phyloP scores from a whole-genome alignment of 179 eudicot species.

The Gypsophila paniculata region DNA sequence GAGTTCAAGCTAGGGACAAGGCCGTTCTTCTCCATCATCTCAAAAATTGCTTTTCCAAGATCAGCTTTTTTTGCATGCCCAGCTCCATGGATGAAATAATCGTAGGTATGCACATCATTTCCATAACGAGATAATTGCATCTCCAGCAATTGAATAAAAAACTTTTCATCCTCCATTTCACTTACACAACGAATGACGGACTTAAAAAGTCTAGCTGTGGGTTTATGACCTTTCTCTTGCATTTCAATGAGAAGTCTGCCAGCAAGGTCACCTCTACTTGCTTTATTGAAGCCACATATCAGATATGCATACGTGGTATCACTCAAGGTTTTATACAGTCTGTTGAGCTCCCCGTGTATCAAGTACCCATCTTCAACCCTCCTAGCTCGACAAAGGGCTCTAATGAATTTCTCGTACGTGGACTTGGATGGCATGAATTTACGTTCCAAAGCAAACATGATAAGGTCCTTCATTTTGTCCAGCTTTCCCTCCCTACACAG shows the following conservation, averaged over 20 bases:
- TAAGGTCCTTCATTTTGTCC: conserved; percentile 69
- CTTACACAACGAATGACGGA: conserved; percentile 44
- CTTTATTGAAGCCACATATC: conserved; percentile 51
- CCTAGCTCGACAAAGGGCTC: conserved; percentile 48
- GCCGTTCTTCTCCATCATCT: conserved; percentile 32
- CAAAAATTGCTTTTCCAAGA: conserved; percentile 51
- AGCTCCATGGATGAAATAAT: conserved; percentile 69
- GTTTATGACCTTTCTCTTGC: conserved; percentile 74
- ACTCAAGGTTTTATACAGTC: conserved; percentile 36
- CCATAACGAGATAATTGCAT: conserved; percentile 48
- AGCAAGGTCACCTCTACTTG: conserved; percentile 58
- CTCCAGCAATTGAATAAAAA: conserved; percentile 49
- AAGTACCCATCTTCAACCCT: conserved; percentile 74
- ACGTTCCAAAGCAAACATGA: conserved; percentile 43
- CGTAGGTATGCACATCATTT: conserved; percentile 29
- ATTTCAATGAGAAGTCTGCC: conserved; percentile 68
- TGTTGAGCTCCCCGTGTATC: conserved; percentile 44
- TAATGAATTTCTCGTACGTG: conserved; percentile 52
- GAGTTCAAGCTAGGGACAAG: conserved; percentile 26
- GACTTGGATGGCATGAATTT: conserved; percentile 40
- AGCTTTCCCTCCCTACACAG: conserved; percentile 71
- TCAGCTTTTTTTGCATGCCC: conserved; percentile 59
- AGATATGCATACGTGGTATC: conserved; percentile 44
- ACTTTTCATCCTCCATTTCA: conserved; percentile 50
- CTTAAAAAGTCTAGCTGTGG: conserved; percentile 38